Evolutionary conservation across 192 early-diverging fungal genomes (phyloP).

Genomic region (Jimgerdemannia lactiflua): DNA sequence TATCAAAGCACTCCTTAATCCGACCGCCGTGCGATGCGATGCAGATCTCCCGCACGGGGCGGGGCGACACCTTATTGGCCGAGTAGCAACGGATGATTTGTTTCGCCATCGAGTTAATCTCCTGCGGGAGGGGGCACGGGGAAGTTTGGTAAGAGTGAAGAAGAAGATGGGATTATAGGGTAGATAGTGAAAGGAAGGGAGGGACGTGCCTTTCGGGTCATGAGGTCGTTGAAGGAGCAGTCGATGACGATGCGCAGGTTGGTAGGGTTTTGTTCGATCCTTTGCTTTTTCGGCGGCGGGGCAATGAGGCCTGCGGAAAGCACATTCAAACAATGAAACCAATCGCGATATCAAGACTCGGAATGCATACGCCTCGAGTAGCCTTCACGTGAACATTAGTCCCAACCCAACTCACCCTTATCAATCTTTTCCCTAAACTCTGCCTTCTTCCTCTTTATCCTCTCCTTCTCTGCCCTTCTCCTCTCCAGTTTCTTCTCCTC

Average conservation of each 20-base stretch:
- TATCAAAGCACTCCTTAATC: conserved; percentile 44
- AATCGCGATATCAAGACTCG: background rate
- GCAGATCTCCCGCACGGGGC: conserved; percentile 53
- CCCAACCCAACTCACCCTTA: background rate
- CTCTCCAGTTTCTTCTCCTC: conserved; percentile 38
- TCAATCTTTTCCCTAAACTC: conserved; percentile 46
- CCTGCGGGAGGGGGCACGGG: conserved; percentile 28
- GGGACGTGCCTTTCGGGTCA: conserved; percentile 63
- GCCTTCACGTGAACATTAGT: background rate
- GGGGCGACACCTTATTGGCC: conserved; percentile 52
- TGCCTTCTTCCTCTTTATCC: conserved; percentile 43
- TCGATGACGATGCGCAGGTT: conserved; percentile 72
- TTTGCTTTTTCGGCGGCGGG: conserved; percentile 37
- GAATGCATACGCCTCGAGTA: background rate
- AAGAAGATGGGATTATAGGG: background rate
- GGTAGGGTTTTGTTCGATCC: conserved; percentile 45
- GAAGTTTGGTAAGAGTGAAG: background rate
- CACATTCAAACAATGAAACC: too few species aligned
- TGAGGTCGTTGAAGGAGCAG: conserved; percentile 73
- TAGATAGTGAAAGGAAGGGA: background rate
- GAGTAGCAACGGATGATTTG: conserved; percentile 79
- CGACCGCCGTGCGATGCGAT: conserved; percentile 54
- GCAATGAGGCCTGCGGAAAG: conserved; percentile 20
- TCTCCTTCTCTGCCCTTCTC: conserved; percentile 42
- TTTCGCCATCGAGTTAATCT: conserved; percentile 63